Evolutionary conservation across 1,284 basidiomycete genomes (phyloP), one percentile per base, ranked within the genome.

Genomic region (Flammula alnicola): DNA sequence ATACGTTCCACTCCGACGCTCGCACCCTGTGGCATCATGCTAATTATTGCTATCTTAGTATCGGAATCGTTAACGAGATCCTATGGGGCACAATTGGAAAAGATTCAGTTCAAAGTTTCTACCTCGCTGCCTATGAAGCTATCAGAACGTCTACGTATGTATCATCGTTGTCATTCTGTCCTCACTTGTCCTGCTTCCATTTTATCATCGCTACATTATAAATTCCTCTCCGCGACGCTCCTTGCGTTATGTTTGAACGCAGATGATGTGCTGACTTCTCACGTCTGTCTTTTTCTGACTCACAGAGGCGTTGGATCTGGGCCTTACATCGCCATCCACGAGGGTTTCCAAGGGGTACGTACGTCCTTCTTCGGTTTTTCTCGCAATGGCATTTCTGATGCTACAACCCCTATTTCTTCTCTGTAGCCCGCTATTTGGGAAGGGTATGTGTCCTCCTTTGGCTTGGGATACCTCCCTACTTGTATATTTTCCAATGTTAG

Each of bases 291-390:
- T 47, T 51, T 40, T 44, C 49, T 50, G 49, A 4, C 25, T 27
- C 12, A 23, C 33, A 47, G 57, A 82, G 84, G 55, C 31, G 33
- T 33, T 43, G 89, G 89, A 22, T 69, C 73, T 29, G 91, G 90
- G 0, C 88, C 91, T 3, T 81, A 84, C 63, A 77, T 93, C 41
- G 78, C 83, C 4, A 79, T 88, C 52, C 88, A 91, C 64, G 88
- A 93, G 57, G 88, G 79, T 30, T 92, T 92, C 73, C 69, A 77
- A 49, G 92, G 87, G 75, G 73, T 75, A 58, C 46, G 55, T 47
- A 33, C 57, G 42, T 49, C 47, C 17, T 27, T 52, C 49, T 59
- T 42, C 52, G 45, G 47, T 41, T 35, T 44, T 43, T 39, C 45
- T 8, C 44, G 36, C 44, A 12, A 32, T 38, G 44, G 40, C 32